Base-by-base conservation (phyloP, 257 asterid species). In the Asclepias syriaca region DNA sequence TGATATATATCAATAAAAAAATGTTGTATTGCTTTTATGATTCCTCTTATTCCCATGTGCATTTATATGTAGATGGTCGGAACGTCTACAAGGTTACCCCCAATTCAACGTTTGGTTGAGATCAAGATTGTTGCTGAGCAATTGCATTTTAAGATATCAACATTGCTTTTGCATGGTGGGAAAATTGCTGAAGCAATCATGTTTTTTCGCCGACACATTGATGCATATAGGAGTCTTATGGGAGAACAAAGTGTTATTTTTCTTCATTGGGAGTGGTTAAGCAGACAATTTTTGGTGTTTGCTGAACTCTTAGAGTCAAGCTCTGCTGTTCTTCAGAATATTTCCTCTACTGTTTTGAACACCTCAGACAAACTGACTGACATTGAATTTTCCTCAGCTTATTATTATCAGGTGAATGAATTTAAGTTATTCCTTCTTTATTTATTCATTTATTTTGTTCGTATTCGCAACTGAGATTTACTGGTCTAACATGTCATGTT, bases 241-340 rank as follows among this genome's bases (percentile, higher is more conserved):
- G 99, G 97, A 77, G 83, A 85, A 11, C 86, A 93, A 8, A 95
- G 92, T 73, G 93, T 84, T 77, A 79, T 67, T 77, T 95, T 87
- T 82, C 89, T 90, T 84, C 99, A 95, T 54, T 95, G 98, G 97
- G 97, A 92, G 79, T 95, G 99, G 99, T 84, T 95, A 81, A 90
- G 98, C 86, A 80, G 96, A 75, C 99, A 95, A 75, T 88, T 83
- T 79, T 79, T 95, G 78, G 96, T 84, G 74, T 88, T 95, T 84
- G 96, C 91, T 68, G 98, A 95, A 78, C 85, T 95, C 54, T 78
- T 95, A 84, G 99, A 95, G 81, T 88, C 96, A 12, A 90, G 98
- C 86, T 86, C 88, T 13, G 85, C 79, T 72, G 81, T 77, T 78
- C 72, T 67, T 74, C 81, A 77, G 57, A 82, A 81, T 61, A 80